Evolutionary conservation across 805 yeast genomes (phyloP).

Genomic region (Pichia sporocuriosa): DNA sequence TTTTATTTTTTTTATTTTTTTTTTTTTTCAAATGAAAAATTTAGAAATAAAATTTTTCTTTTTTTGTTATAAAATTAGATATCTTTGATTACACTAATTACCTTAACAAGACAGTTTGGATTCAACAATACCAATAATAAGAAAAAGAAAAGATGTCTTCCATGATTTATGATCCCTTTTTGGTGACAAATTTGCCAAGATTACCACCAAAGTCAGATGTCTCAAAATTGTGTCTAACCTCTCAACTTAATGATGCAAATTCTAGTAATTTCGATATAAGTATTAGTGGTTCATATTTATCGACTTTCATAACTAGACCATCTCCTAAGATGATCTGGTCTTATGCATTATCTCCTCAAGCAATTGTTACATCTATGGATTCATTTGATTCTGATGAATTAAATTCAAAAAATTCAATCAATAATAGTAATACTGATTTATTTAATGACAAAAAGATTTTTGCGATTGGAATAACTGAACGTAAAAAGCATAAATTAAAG

Average conservation of each 20-base stretch:
- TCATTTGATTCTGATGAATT: constrained; percentile 21
- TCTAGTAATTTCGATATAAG: constrained; percentile 40
- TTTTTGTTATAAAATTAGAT: too few relatives aligned
- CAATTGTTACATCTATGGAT: constrained; percentile 38
- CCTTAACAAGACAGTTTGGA: too few relatives aligned
- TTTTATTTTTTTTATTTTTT: too few relatives aligned
- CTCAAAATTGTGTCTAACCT: constrained; percentile 21
- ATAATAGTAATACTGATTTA: constrained; percentile 5
- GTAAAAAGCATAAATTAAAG: constrained; percentile 27
- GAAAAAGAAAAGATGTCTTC: too few relatives aligned
- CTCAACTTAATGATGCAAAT: constrained; percentile 24
- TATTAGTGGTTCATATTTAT: constrained; percentile 47
- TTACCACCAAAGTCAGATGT: constrained; percentile 21
- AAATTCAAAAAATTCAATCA: constrained; percentile 1
- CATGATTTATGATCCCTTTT: constrained; percentile 26
- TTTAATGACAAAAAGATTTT: constrained; percentile 21
- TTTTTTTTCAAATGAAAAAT: too few relatives aligned
- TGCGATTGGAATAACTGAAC: constrained; percentile 31
- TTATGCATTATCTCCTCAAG: constrained; percentile 43
- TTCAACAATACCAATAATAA: too few relatives aligned
- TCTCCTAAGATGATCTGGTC: constrained; percentile 55
- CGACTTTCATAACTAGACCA: constrained; percentile 46
- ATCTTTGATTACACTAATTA: too few relatives aligned
- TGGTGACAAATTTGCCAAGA: constrained; percentile 29
- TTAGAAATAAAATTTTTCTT: too few relatives aligned